Conservation (phyloP, 139 green algal species). For the Microglena sp. region DNA sequence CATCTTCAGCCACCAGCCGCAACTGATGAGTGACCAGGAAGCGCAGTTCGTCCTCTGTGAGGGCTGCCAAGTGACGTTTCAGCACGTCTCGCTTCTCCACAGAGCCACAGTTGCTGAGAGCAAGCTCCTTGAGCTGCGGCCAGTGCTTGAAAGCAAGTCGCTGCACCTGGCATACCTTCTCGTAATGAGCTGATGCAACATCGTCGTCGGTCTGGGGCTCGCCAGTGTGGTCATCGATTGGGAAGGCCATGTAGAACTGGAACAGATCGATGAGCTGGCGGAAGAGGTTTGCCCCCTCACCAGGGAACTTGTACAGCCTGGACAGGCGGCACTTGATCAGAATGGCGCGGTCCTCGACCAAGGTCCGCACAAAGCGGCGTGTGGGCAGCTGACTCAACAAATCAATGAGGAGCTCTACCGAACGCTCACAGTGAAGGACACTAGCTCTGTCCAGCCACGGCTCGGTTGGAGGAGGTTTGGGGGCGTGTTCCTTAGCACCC, state of each 20-base stretch:
- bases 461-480: neutral
- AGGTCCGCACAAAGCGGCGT: constrained; percentile 66
- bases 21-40: constrained; percentile 63
- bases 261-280: constrained; percentile 81
- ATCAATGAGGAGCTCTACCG: constrained; percentile 82
- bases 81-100: constrained; percentile 59
- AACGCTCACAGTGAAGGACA: constrained; percentile 77
- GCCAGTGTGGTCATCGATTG: constrained; percentile 90
- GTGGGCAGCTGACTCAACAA: constrained; percentile 83
- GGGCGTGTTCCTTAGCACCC: neutral
- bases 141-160: constrained; percentile 79
- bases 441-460: constrained; percentile 2
- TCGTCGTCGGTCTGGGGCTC: constrained; percentile 78
- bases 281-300: constrained; percentile 43
- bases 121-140: constrained; percentile 61
- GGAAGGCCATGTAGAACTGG: constrained; percentile 80
- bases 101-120: constrained; percentile 68
- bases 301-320: constrained; percentile 10
- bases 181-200: constrained; percentile 58
- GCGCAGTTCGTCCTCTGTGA: constrained; percentile 60
- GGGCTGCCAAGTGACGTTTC: constrained; percentile 39
- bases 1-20: constrained; percentile 61
- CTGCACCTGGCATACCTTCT: constrained; percentile 80
- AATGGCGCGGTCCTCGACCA: constrained; percentile 75
- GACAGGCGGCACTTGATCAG: constrained; percentile 57